Evolutionary conservation across 352 stramenopile species (phyloP), one percentile per base, ranked within the genome.

Genomic region (Phytophthora melonis): DNA sequence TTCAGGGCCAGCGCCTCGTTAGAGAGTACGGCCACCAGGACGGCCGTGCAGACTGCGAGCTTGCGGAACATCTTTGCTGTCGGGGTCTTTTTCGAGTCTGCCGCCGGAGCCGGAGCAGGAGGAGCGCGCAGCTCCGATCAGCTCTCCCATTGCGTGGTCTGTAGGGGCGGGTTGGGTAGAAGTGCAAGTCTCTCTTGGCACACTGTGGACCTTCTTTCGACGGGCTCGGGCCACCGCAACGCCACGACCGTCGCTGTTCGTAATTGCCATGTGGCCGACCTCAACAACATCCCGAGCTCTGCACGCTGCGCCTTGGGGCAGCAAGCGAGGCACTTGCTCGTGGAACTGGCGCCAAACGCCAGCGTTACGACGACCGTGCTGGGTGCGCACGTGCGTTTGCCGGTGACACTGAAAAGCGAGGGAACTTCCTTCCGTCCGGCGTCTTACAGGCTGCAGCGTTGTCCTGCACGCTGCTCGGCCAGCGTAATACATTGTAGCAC

Each of bases 1-100:
- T 70, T 36, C 57, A 78, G 43, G 21, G 68, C 74, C 61, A 70
- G 36, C 27, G 61, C 68, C 23, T 81, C 67, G 66, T 81, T 77
- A 58, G 71, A 80, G 71, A 74, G 78, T 78, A 84, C 77, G 67
- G 71, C 82, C 62, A 78, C 66, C 25, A 81, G 63, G 72, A 76
- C 75, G 72, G 61, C 78, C 75, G 66, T 86, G 66, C 68, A 84
- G 72, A 77, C 74, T 55, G 71, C 71, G 27, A 82, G 43, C 54
- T 78, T 78, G 43, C 67, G 68, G 68, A 84, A 84, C 78, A 84
- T 84, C 58, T 79, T 77, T 61, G 67, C 66, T 71, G 70, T 77
- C 55, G 58, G 34, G 54, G 70, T 81, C 66, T 79, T 79, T 81
- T 81, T 81, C 66, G 56, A 81, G 71, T 81, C 63, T 81, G 75